phyloP scores from a whole-genome alignment of 2,329 filamentous ascomycete species.

The Fusarium anthophilum region DNA sequence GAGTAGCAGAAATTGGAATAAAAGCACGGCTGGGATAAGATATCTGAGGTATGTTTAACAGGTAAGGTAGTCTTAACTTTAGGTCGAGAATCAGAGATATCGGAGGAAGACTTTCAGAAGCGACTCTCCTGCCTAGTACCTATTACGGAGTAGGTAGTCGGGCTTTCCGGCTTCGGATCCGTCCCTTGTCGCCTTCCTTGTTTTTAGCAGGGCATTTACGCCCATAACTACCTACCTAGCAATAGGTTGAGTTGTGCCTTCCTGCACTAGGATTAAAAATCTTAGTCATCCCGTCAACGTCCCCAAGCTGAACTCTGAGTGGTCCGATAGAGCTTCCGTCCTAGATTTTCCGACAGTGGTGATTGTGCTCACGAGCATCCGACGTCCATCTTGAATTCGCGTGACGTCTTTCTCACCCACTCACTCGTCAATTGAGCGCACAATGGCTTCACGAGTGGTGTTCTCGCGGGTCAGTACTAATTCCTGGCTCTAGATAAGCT shows the following conservation, averaged over 20 bases:
- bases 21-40: not conserved
- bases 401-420: slow-evolving; percentile 39
- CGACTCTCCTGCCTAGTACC: not conserved
- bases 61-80: not conserved
- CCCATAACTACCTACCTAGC: not conserved
- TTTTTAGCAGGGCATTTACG: slow-evolving; percentile 12
- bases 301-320: slow-evolving; percentile 11
- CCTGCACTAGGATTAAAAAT: not conserved
- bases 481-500: slow-evolving; percentile 13
- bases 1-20: not conserved
- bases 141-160: not conserved
- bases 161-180: slow-evolving; percentile 32
- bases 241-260: slow-evolving; percentile 6
- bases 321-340: slow-evolving; percentile 42
- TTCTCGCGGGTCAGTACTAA: slow-evolving; percentile 60
- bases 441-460: slow-evolving; percentile 69
- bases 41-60: not conserved
- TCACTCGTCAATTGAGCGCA: slow-evolving; percentile 58
- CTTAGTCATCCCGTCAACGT: slow-evolving; percentile 31
- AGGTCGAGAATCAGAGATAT: slow-evolving; percentile 19
- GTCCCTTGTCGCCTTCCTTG: slow-evolving; percentile 15
- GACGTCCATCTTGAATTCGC: slow-evolving; percentile 40
- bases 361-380: slow-evolving; percentile 33
- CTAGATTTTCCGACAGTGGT: slow-evolving; percentile 43
- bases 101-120: slow-evolving; percentile 4